A percentile compares a stretch with the other conserved stretches of the same genome.
phyloP scores from a whole-genome alignment of 2,329 filamentous ascomycete genomes.

The Diplodia scrobiculata region DNA sequence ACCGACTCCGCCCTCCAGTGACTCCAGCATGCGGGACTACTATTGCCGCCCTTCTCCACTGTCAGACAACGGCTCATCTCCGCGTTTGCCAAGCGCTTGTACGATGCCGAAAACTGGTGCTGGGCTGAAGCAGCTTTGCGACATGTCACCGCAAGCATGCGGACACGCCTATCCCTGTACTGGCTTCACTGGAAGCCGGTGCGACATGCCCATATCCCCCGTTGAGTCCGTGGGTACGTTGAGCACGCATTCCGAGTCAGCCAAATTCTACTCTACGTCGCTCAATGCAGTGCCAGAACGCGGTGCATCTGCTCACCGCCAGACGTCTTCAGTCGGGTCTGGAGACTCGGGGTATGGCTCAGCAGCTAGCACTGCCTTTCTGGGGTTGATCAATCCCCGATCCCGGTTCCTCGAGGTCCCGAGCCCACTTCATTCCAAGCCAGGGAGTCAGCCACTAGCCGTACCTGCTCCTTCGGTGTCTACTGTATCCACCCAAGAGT shows the following conservation, averaged over 20 bases:
- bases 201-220: background rate
- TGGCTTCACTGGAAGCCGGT: background rate
- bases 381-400: background rate
- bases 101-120: background rate
- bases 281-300: background rate
- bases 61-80: background rate
- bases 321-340: background rate
- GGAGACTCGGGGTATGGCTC: background rate
- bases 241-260: background rate
- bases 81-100: background rate
- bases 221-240: background rate
- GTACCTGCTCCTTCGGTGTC: background rate
- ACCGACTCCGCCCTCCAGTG: background rate
- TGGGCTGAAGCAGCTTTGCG: background rate
- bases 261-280: background rate
- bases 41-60: background rate
- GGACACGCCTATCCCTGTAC: background rate
- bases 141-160: background rate
- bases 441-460: background rate
- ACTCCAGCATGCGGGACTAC: background rate
- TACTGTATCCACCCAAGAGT: background rate
- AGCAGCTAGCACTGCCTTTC: background rate
- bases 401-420: background rate
- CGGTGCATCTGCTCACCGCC: background rate
- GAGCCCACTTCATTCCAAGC: background rate